These are phyloP conservation scores for Achaetomiella virescens DNA, from an alignment of 495 filamentous ascomycete genomes.

Conservation along the genomic window DNA sequence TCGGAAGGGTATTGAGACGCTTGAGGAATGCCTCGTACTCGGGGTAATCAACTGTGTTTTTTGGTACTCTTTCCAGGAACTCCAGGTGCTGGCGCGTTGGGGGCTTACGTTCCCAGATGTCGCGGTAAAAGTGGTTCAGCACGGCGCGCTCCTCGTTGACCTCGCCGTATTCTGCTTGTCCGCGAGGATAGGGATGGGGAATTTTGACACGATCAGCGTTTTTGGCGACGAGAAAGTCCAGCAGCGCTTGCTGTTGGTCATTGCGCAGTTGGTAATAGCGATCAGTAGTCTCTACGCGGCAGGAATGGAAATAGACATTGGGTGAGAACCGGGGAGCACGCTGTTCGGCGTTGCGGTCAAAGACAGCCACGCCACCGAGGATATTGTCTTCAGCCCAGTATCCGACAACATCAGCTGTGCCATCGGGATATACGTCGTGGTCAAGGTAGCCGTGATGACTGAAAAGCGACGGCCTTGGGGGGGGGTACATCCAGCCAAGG, in stretches of 20 bases:
- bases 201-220: not conserved
- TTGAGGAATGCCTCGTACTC: not conserved
- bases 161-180: constrained; percentile 13
- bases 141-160: constrained; percentile 16
- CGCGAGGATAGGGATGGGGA: constrained; percentile 17
- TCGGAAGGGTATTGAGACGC: too few relatives aligned
- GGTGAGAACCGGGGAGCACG: not conserved
- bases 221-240: constrained; percentile 17
- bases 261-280: constrained; percentile 18
- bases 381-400: constrained; percentile 33
- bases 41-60: not conserved
- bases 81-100: not conserved
- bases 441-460: constrained; percentile 20
- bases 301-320: constrained; percentile 22
- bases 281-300: constrained; percentile 6
- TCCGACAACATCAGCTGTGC: constrained; percentile 27
- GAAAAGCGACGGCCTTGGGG: constrained; percentile 19
- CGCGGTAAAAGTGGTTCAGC: constrained; percentile 10
- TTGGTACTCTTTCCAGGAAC: not conserved
- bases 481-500: not conserved
- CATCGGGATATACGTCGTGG: constrained; percentile 25
- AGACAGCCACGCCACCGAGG: constrained; percentile 28
- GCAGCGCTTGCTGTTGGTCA: constrained; percentile 18
- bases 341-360: constrained; percentile 19
- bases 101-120: constrained; percentile 20